Evolutionary conservation across 225 moss, liverwort and hornwort genomes (phyloP).

Genomic region (Polytrichum formosum): DNA sequence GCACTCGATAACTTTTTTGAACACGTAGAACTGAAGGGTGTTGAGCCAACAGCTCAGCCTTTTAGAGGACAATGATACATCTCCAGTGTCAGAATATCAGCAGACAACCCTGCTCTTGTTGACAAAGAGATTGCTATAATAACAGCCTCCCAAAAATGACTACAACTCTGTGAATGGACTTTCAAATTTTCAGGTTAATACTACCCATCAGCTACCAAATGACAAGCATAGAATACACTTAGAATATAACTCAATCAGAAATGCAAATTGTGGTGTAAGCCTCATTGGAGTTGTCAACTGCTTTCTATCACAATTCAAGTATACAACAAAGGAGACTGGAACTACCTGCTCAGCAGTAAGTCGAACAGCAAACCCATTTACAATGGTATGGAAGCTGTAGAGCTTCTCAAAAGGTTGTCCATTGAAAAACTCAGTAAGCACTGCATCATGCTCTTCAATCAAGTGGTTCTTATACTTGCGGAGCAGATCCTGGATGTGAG

Average conservation of each 20-base stretch:
- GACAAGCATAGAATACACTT: too few species aligned
- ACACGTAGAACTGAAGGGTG: slow-evolving; percentile 30
- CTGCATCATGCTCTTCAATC: slow-evolving; percentile 33
- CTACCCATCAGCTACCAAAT: too few species aligned
- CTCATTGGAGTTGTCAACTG: too few species aligned
- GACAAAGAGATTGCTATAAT: too few species aligned
- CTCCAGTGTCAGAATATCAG: too few species aligned
- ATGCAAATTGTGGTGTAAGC: too few species aligned
- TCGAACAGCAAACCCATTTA: slow-evolving; percentile 40
- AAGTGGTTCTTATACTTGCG: slow-evolving; percentile 35
- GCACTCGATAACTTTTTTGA: slow-evolving; percentile 37
- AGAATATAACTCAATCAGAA: too few species aligned
- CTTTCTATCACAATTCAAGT: not conserved
- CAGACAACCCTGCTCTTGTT: too few species aligned
- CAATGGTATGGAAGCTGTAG: slow-evolving; percentile 35
- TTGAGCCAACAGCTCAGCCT: slow-evolving; percentile 28
- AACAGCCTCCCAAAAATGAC: too few species aligned
- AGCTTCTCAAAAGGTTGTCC: slow-evolving; percentile 19
- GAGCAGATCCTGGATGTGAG: slow-evolving; percentile 37
- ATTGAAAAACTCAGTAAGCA: slow-evolving; percentile 34
- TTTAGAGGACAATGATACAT: too few species aligned
- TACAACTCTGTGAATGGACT: too few species aligned
- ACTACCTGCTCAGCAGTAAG: slow-evolving; percentile 40
- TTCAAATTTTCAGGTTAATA: too few species aligned
- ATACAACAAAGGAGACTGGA: not conserved